Percentiles rank a stretch among this genome's conserved stretches.
Conservation (phyloP, 2,329 filamentous ascomycete genomes). For the Lasiodiplodia sp. region DNA sequence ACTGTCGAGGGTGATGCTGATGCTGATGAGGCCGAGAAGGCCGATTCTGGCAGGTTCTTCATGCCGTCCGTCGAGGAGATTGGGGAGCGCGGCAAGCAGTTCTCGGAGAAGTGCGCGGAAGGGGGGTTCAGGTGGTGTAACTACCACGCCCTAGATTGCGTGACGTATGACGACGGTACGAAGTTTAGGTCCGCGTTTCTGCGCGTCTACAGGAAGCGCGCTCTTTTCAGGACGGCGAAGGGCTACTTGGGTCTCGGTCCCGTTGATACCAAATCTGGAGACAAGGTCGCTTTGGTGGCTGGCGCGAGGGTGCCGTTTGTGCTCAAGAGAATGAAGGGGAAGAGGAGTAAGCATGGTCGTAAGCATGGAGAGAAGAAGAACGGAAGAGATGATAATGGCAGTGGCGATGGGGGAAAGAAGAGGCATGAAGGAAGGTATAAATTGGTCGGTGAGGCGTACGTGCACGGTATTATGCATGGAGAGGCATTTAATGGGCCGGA, state of each 20-base stretch:
- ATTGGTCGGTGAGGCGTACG: not conserved
- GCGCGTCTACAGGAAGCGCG: not conserved
- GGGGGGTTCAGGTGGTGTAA: not conserved
- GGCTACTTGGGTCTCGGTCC: conserved; percentile 25
- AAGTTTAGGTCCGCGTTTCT: not conserved
- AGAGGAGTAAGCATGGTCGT: not conserved
- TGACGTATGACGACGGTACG: not conserved
- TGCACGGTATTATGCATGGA: conserved; percentile 9
- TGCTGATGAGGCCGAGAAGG: not conserved
- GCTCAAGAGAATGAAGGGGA: not conserved
- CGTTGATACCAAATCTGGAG: not conserved
- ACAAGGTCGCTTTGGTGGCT: conserved; percentile 13
- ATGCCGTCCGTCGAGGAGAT: conserved; percentile 4
- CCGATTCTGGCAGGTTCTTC: not conserved
- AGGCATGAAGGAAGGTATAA: not conserved
- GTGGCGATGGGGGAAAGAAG: not conserved
- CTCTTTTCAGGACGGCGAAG: conserved; percentile 16
- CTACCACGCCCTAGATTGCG: not conserved
- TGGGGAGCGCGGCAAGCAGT: not conserved
- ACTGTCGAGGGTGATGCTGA: too few relatives aligned
- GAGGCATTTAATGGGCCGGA: not conserved
- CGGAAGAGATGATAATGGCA: not conserved
- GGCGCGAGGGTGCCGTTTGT: conserved; percentile 10
- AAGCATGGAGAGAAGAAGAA: not conserved
- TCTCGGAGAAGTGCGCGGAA: not conserved